Base-by-base conservation (phyloP, 176 grass and related monocot species). In the Lolium rigidum region DNA sequence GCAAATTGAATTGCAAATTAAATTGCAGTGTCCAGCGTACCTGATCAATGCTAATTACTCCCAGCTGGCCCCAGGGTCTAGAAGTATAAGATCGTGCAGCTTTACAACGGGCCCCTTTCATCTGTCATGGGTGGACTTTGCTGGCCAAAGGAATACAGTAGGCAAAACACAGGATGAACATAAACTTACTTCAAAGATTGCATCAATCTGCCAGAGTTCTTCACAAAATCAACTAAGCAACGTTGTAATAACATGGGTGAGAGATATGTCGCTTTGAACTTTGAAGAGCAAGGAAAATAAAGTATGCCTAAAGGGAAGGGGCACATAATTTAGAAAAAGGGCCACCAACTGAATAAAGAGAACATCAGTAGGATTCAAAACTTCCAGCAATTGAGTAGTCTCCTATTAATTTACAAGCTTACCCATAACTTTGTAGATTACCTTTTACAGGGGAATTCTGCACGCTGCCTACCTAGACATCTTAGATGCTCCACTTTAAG, bases 271-370 rank as follows among this genome's bases (percentile, higher is more conserved):
- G 4, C 41, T 43, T 43, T 43, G 7, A 43, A 43, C 41, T 43
- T 43, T 74, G n/a, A 74, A 65, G 69, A 65, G 10, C n/a, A 65
- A 74, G 69, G 77, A 31, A 81, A 63, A 75, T 59, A 73, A 80
- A 38, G 10, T 81, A 82, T 51, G 20, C 21, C 6, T 70, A 4
- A 7, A 76, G 25, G 10, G 6, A 48, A 82, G 43, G 80, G 55
- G 17, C 22, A 67, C 39, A 81, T 9, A 28, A 3, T n/a, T 6
- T 48, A 83, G 55, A 63, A 38, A 44, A 55, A 17, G 48, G 4
- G 28, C 22, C 58, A 79, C 31, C 21, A 73, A 79, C 55, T 62
- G 16, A 84, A 72, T 76, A 63, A 78, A 88, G 74, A 83, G 3
- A 20, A 20, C 17, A 78, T 56, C 50, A 7, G 0, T 5, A 76